Base-by-base conservation (phyloP, 345 rosid genomes). In the Acer campestre region DNA sequence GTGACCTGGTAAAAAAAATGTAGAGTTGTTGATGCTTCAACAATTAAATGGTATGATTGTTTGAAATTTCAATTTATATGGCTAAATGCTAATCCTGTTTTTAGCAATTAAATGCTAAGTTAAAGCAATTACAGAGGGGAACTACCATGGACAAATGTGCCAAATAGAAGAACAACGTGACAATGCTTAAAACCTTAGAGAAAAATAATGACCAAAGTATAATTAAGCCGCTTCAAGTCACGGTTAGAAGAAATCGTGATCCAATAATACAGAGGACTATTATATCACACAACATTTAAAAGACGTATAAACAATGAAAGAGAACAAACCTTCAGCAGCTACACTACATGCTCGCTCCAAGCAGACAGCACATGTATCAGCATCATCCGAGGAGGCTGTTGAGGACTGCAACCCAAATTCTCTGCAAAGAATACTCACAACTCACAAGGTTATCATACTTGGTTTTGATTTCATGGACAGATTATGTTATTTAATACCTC, bases 361-460 rank as follows among this genome's bases (percentile, higher is more conserved):
- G 90, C 99, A 96, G 76, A 96, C 98, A 23, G 99, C 97, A 80
- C 99, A 96, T 6, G 86, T 86, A 74, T 96, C 99, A 17, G 85
- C 85, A 67, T 96, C 99, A 71, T 96, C 97, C 14, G 90, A 79
- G 49, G 89, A 73, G 53, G 82, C 79, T 56, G 86, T 85, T 61
- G 86, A 77, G 51, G 88, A 85, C 68, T 92, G 99, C 89, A 94
- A 81, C 62, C 97, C 99, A 35, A 74, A 80, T 80, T 94, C 98
- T 84, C 99, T 93, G 85, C 82, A 86, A 76, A 62, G 35, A 73
- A 61, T 44, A 44, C 23, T 64, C 14, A 48, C 56, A 67, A 44
- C 23, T 64, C 14, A 48, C 56, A 67, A 68, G 61, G 44, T 35
- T 59, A 12, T 68, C 73, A 73, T 18, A 77, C 68, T 35, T 27